Evolutionary conservation across 176 grass and related monocot species (phyloP), one percentile per base, ranked within the genome.

Genomic region (Rhynchospora tenuis): DNA sequence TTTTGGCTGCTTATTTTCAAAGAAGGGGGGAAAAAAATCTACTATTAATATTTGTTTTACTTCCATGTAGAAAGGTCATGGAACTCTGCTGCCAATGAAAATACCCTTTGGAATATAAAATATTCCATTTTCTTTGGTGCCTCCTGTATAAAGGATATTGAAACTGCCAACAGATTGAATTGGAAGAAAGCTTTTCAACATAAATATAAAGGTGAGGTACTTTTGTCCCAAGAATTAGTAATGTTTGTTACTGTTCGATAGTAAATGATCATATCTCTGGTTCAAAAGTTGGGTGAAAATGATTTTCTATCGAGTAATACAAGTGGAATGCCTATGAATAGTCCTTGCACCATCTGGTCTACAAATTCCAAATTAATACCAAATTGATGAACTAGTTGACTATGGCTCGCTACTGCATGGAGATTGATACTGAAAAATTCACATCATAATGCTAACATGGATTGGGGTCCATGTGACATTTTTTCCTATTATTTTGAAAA

Each of bases 51-150:
- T 38, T 51, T 80, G 75, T 31, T 38, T 6, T 81, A 58, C 46
- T 51, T 81, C 59, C 73, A 27, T 85, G 64, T 51, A 79, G 43
- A 83, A 94, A 98, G 92, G 87, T 46, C 92, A 70, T 98, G 95
- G 95, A 98, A 94, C 88, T 87, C 84, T 64, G 93, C 92, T 65
- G 92, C 92, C 76, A 91, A 72, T 64, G 92, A 93, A 79, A 91
- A 90, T 47, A 61, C 77, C 26, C 51, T 98, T 51, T 98, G 95
- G 95, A 65, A 87, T 64, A 86, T 85, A 79, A 50, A 91, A 80
- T 93, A 94, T 84, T 88, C 60, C 12, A 46, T 87, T 69, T 90
- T 94, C 54, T 98, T 98, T 54, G 88, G 64, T 14, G 43, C 27
- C 22, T n/a, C 72, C 24, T 7, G 59, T 73, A 60, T 81, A 82